Evolutionary conservation across 139 green algal species (phyloP), one percentile per base, ranked within the genome.

Genomic region (Haematococcus lacustris): DNA sequence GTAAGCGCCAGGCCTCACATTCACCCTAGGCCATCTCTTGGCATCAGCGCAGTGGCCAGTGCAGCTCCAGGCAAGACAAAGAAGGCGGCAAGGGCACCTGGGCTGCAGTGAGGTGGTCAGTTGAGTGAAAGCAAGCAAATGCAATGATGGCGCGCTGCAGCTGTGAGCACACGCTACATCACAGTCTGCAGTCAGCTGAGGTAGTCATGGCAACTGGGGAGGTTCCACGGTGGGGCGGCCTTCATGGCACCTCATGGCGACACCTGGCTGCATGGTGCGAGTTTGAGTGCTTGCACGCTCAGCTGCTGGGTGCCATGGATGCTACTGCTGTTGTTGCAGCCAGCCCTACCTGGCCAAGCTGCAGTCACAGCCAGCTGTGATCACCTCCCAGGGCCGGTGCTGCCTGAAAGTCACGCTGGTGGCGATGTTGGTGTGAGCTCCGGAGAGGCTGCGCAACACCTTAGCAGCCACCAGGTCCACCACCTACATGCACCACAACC

Each of bases 311-410:
- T 57, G 47, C 21, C 17, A n/a, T 13, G 13, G 47, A n/a, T 13
- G 13, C 17, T 57, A 21, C 21, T 6, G 3, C 35, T 30, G 13
- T 3, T 65, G 3, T 3, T 25, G 9, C 40, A n/a, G 33, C 37
- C 21, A 51, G 62, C 73, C 80, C 71, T 80, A 92, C 43, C 74
- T 66, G 25, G 88, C 78, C 33, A 91, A 51, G 0, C 68, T 73
- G 37, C 66, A 82, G 75, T 92, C 87, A n/a, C 90, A 62, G 5
- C 86, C 86, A n/a, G 78, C 85, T 3, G 67, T 81, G 25, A 92
- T 39, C n/a, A 92, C 53, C 73, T 92, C 86, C 82, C 80, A 88
- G 34, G 78, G 82, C 33, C 79, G 65, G 75, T 85, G 73, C 1
- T 78, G 51, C 4, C 87, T 74, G 75, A 91, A 92, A 34, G 71